These are phyloP conservation scores for Mortierella sp. DNA, from an alignment of 371 early-diverging fungal genomes.

Conservation along the genomic window DNA sequence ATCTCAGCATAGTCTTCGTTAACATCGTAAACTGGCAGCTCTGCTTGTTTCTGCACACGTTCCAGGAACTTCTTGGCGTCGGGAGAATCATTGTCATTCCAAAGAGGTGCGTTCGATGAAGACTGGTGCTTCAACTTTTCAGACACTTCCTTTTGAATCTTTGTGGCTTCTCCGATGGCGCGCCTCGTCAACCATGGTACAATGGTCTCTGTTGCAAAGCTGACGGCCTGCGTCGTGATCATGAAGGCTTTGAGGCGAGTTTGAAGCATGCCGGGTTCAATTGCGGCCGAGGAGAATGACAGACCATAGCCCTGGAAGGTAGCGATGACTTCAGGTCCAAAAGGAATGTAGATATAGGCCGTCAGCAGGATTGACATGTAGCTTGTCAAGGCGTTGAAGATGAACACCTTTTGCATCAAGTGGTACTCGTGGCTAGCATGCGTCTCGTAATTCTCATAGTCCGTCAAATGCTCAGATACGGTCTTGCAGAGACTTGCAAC, in stretches of 20 bases:
- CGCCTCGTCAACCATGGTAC: slow-evolving; percentile 72
- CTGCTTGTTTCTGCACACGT: slow-evolving; percentile 61
- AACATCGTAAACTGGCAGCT: slow-evolving; percentile 81
- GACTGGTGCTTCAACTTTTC: slow-evolving; percentile 20
- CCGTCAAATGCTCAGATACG: slow-evolving; percentile 71
- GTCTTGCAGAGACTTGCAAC: slow-evolving; percentile 74
- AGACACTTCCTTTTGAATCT: slow-evolving; percentile 35
- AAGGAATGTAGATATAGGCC: slow-evolving; percentile 90
- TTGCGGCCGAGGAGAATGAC: slow-evolving; percentile 52
- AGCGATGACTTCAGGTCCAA: slow-evolving; percentile 43
- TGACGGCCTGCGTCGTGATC: slow-evolving; percentile 85
- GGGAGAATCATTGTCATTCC: slow-evolving; percentile 38
- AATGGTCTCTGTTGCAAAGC: slow-evolving; percentile 77
- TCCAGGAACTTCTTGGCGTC: slow-evolving; percentile 62
- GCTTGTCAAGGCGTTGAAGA: slow-evolving; percentile 83
- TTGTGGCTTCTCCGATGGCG: slow-evolving; percentile 57
- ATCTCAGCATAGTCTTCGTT: slow-evolving; percentile 93
- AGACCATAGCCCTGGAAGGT: slow-evolving; percentile 43
- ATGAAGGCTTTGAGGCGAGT: slow-evolving; percentile 81
- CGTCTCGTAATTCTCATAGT: slow-evolving; percentile 87
- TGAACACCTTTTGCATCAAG: slow-evolving; percentile 85
- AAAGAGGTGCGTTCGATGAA: slow-evolving; percentile 6
- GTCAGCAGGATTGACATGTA: slow-evolving; percentile 85
- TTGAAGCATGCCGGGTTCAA: slow-evolving; percentile 72
- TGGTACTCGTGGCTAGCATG: slow-evolving; percentile 75